Conservation (phyloP, 23 red algal genomes). For the Cyanidium caldarium region DNA sequence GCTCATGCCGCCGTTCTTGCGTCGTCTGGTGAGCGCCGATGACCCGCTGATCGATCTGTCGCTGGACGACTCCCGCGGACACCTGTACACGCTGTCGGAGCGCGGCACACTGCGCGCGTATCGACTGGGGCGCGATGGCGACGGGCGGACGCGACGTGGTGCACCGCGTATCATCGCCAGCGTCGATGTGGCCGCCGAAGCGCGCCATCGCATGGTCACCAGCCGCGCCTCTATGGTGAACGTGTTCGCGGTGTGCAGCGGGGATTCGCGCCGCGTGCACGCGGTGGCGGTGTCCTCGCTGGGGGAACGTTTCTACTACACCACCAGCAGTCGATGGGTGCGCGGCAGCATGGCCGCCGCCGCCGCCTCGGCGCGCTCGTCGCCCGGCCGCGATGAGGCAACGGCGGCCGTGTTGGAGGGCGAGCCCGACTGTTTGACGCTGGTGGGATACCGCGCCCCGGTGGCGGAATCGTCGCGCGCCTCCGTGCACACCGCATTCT, state of each 20-base stretch:
- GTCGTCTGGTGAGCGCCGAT: constrained; percentile 18
- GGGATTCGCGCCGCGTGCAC: constrained; percentile 20
- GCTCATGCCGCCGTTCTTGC: constrained; percentile 20
- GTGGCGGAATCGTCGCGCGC: not conserved
- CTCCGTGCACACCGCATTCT: constrained; percentile 15
- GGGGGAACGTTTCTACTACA: constrained; percentile 46
- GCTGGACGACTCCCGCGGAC: constrained; percentile 17
- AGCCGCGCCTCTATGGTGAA: constrained; percentile 25
- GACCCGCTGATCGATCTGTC: constrained; percentile 50
- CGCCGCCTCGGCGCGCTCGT: not conserved
- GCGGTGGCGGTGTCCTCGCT: constrained; percentile 40
- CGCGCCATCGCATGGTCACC: constrained; percentile 19
- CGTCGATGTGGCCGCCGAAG: constrained; percentile 23
- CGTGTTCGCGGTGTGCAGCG: constrained; percentile 17
- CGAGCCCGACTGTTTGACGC: not conserved
- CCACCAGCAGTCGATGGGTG: not conserved
- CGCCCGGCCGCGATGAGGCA: not conserved
- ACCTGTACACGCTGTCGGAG: constrained; percentile 55
- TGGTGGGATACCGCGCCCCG: not conserved
- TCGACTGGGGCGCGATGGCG: not conserved
- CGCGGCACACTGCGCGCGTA: constrained; percentile 36
- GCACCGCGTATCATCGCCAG: constrained; percentile 12
- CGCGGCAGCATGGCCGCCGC: too few relatives aligned
- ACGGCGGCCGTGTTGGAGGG: not conserved
- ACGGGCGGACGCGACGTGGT: not conserved